Evolutionary conservation across 2,329 filamentous ascomycete genomes (phyloP).

Genomic region (Microcera coccophila): DNA sequence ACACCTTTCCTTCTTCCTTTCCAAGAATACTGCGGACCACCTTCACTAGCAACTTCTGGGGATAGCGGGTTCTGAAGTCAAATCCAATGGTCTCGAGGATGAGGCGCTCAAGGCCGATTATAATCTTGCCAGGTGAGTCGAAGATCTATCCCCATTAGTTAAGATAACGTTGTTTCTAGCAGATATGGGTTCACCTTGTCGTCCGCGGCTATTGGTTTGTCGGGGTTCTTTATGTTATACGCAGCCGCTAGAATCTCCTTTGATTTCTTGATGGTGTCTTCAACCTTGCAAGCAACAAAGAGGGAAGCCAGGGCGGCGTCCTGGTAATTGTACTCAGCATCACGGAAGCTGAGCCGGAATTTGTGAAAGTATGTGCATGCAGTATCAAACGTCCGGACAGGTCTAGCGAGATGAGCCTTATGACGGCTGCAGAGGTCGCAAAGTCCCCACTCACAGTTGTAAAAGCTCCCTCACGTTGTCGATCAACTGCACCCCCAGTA

Average conservation of each 20-base stretch:
- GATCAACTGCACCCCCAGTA: constrained; percentile 86
- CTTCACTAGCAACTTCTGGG: constrained; percentile 81
- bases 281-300: constrained; percentile 93
- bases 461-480: constrained; percentile 76
- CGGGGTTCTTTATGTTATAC: constrained; percentile 74
- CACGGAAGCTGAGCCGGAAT: constrained; percentile 81
- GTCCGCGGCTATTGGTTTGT: constrained; percentile 69
- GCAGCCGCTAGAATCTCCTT: constrained; percentile 86
- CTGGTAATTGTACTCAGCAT: constrained; percentile 77
- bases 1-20: constrained; percentile 44
- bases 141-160: constrained; percentile 60
- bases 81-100: constrained; percentile 92
- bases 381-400: constrained; percentile 86
- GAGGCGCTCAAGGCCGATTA: constrained; percentile 85
- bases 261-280: constrained; percentile 97
- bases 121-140: constrained; percentile 70
- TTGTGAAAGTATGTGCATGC: constrained; percentile 92
- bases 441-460: constrained; percentile 56
- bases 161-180: neutral
- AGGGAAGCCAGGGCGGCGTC: constrained; percentile 85
- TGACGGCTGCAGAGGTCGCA: constrained; percentile 1
- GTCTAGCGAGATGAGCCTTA: constrained; percentile 46
- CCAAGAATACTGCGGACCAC: constrained; percentile 58
- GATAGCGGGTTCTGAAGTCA: constrained; percentile 86
- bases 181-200: constrained; percentile 61